Percentiles rank a stretch among this genome's conserved stretches.
Evolutionary conservation across 495 filamentous ascomycete genomes (phyloP).

Genomic region (Neurospora hispaniola): DNA sequence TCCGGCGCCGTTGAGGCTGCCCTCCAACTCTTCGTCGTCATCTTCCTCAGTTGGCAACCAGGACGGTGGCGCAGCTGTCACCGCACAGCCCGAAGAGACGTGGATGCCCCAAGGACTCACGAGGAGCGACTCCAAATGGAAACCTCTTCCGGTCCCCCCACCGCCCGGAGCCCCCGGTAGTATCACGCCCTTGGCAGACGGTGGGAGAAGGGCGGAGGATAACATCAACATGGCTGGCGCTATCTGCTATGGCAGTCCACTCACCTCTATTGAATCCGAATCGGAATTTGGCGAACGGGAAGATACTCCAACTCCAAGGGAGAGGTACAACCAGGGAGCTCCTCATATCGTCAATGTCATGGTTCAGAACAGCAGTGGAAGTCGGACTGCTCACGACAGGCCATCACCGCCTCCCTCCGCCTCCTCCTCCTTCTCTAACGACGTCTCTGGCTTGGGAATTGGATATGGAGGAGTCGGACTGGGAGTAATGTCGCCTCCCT

Average conservation of each 20-base stretch:
- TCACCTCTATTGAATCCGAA: background rate
- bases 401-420: background rate
- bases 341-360: background rate
- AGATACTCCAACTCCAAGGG: background rate
- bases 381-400: background rate
- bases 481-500: background rate
- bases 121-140: conserved; percentile 15
- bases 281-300: background rate
- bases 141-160: conserved; percentile 13
- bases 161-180: background rate
- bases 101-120: background rate
- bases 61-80: background rate
- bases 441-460: background rate
- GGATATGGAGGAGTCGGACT: background rate
- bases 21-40: background rate
- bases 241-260: background rate
- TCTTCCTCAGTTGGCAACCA: background rate
- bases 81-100: background rate
- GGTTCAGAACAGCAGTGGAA: background rate
- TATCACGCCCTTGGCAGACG: background rate
- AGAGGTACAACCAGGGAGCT: background rate
- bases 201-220: background rate
- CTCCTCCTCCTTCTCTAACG: background rate
- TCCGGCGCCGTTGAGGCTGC: conserved; percentile 13
- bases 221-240: background rate